Conservation (phyloP, 2,329 filamentous ascomycete species). For the Zymoseptoria tritici region DNA sequence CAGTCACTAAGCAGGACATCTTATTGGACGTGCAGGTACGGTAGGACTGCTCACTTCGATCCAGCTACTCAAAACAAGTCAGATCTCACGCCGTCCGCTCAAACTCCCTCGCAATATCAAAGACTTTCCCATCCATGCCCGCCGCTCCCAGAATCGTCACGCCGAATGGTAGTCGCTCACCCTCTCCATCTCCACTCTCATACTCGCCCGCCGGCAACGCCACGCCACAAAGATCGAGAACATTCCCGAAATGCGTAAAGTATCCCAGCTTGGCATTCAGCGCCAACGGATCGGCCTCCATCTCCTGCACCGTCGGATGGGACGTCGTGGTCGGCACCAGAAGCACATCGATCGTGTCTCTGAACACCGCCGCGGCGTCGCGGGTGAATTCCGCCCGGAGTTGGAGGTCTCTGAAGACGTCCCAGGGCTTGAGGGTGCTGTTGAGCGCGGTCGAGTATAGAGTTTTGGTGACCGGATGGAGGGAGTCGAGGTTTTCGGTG, state of each 20-base stretch:
- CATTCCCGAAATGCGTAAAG: slow-evolving; percentile 56
- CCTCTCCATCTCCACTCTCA: slow-evolving; percentile 3
- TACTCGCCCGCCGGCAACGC: slow-evolving; percentile 46
- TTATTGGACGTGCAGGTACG: too few relatives aligned
- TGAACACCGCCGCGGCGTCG: slow-evolving; percentile 36
- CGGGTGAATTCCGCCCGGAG: slow-evolving; percentile 39
- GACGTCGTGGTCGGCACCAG: slow-evolving; percentile 48
- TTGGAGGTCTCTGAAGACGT: slow-evolving; percentile 45
- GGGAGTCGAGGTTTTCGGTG: slow-evolving; percentile 28
- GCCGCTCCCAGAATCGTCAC: slow-evolving; percentile 34
- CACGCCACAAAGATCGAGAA: slow-evolving; percentile 50
- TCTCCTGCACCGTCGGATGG: slow-evolving; percentile 45
- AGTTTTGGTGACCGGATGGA: slow-evolving; percentile 45
- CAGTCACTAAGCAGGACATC: too few relatives aligned
- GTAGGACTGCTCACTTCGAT: too few relatives aligned
- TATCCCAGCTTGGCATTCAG: slow-evolving; percentile 49
- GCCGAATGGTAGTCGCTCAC: slow-evolving; percentile 33
- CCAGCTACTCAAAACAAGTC: too few relatives aligned
- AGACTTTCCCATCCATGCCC: slow-evolving; percentile 33
- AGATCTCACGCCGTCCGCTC: slow-evolving; percentile 16
- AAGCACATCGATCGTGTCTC: slow-evolving; percentile 38
- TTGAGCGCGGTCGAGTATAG: slow-evolving; percentile 38
- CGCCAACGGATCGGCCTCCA: slow-evolving; percentile 45
- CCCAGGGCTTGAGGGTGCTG: slow-evolving; percentile 36
- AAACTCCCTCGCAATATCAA: slow-evolving; percentile 33